phyloP scores from a whole-genome alignment of 202 grass and related monocot genomes.

The Schoenoplectus tabernaemontani region DNA sequence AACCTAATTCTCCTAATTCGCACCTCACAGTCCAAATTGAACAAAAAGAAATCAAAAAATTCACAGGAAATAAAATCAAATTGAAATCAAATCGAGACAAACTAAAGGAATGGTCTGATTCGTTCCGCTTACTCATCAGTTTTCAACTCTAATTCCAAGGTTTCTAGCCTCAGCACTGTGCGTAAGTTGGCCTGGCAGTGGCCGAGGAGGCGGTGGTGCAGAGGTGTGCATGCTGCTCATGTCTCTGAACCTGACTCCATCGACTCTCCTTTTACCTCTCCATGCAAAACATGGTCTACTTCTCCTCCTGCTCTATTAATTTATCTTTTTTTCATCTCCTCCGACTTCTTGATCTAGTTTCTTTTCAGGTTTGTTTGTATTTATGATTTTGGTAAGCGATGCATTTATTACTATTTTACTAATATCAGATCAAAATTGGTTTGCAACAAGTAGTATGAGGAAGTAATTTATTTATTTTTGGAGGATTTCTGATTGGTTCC shows the following conservation, averaged over 20 bases:
- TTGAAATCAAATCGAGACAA: too few species aligned
- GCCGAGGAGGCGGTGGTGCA: conserved; percentile 2
- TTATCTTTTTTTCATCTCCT: not conserved
- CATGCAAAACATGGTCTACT: conserved; percentile 63
- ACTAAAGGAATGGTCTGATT: too few species aligned
- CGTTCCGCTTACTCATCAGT: too few species aligned
- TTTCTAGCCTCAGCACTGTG: conserved; percentile 1
- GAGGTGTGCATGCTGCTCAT: conserved; percentile 15
- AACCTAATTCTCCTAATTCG: too few species aligned
- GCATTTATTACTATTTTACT: not conserved
- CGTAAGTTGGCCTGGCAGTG: conserved; percentile 5
- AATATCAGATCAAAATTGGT: not conserved
- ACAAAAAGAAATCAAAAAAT: too few species aligned
- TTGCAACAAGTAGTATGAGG: not conserved
- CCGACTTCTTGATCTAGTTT: not conserved
- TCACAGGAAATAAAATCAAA: too few species aligned
- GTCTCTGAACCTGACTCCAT: conserved; percentile 37
- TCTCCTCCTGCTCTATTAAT: not conserved
- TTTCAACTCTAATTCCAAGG: not conserved
- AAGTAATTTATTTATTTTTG: not conserved
- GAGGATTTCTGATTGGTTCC: not conserved
- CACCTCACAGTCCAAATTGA: too few species aligned
- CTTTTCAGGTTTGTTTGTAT: not conserved
- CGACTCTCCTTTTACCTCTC: conserved; percentile 44
- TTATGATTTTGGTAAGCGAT: not conserved